Evolutionary conservation across 495 filamentous ascomycete genomes (phyloP).

Genomic region (Neurospora tetraspora): DNA sequence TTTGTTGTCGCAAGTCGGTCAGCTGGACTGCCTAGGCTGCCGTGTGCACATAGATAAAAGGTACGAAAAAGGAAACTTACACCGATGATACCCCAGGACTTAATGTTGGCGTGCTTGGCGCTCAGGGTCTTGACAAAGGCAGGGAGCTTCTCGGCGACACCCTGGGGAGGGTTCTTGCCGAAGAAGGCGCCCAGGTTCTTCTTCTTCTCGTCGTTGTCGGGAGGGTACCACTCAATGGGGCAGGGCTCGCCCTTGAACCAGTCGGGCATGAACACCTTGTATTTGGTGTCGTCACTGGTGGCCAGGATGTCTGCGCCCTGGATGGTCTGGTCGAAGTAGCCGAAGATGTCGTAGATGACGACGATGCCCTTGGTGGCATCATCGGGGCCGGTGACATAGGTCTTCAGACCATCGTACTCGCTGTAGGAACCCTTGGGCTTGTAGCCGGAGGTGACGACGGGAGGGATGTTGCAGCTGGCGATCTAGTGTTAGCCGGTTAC

Average conservation of each 20-base stretch:
- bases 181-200: constrained; percentile 71
- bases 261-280: constrained; percentile 61
- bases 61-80: constrained; percentile 16
- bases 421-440: constrained; percentile 54
- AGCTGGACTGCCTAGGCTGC: no score
- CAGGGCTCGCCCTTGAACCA: constrained; percentile 52
- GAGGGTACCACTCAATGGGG: constrained; percentile 58
- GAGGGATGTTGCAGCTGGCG: constrained; percentile 53
- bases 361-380: constrained; percentile 50
- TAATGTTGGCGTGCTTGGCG: constrained; percentile 47
- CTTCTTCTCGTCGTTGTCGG: constrained; percentile 71
- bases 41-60: no score
- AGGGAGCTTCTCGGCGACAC: constrained; percentile 54
- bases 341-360: constrained; percentile 64
- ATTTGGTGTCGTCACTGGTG: constrained; percentile 42
- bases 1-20: background rate
- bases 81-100: constrained; percentile 79
- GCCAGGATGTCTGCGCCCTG: constrained; percentile 65
- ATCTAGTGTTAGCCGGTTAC: constrained; percentile 21
- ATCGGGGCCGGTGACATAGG: constrained; percentile 57
- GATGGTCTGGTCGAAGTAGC: constrained; percentile 56
- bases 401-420: constrained; percentile 54
- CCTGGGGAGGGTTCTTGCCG: constrained; percentile 50
- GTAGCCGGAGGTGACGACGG: constrained; percentile 53
- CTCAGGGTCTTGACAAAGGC: constrained; percentile 48